Evolutionary conservation across 2,329 filamentous ascomycete species (phyloP).

Genomic region (Pseudogymnoascus destructans): DNA sequence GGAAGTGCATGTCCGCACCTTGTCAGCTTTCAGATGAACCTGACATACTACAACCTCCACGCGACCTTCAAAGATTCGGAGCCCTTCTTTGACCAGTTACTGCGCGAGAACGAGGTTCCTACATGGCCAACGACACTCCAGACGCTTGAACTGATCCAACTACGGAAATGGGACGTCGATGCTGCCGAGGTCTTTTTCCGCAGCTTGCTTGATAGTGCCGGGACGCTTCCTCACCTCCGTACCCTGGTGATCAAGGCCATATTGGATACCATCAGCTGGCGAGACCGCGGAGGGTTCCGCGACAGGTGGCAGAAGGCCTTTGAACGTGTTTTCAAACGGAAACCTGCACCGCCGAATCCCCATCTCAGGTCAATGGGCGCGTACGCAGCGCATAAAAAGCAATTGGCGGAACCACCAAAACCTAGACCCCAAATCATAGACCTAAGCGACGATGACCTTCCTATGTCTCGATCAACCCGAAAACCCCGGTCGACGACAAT

Average conservation of each 20-base stretch:
- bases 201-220: conserved; percentile 62
- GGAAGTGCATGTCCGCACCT: conserved; percentile 56
- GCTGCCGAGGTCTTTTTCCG: conserved; percentile 66
- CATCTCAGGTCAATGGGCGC: conserved; percentile 7
- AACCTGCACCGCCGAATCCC: conserved; percentile 25
- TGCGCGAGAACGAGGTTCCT: conserved; percentile 53
- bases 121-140: conserved; percentile 65
- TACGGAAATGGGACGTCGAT: conserved; percentile 59
- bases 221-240: conserved; percentile 52
- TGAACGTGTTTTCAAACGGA: conserved; percentile 50
- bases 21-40: conserved; percentile 59
- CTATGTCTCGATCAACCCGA: neutral
- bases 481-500: neutral
- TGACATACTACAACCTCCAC: conserved; percentile 64
- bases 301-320: conserved; percentile 64
- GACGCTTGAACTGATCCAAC: conserved; percentile 59
- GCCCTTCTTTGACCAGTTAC: conserved; percentile 57
- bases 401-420: neutral
- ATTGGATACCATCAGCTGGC: conserved; percentile 64
- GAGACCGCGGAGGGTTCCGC: conserved; percentile 66
- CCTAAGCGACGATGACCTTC: neutral
- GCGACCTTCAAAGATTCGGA: conserved; percentile 56
- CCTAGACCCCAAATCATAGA: neutral
- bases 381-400: neutral
- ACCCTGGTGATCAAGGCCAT: conserved; percentile 62